Conservation (phyloP, 495 filamentous ascomycete genomes). For the Monascus purpureus region DNA sequence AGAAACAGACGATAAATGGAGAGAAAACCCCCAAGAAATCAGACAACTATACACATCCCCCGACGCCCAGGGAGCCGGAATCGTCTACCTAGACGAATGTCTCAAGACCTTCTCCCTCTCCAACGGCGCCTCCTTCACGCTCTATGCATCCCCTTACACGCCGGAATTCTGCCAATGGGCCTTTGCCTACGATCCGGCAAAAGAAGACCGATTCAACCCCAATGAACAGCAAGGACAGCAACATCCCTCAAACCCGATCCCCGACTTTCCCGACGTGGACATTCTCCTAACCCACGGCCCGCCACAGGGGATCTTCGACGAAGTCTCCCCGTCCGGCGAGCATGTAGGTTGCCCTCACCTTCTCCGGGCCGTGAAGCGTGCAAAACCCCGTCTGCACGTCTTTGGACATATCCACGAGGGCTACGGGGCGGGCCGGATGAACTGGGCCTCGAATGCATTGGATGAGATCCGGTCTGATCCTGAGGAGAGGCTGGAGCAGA, state of each 20-base stretch:
- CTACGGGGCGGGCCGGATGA: conserved; percentile 50
- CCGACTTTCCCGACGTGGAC: conserved; percentile 36
- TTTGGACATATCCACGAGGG: conserved; percentile 57
- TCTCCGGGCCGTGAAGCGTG: conserved; percentile 25
- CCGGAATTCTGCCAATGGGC: conserved; percentile 46
- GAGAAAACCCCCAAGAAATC: conserved; percentile 13
- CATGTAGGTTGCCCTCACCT: conserved; percentile 37
- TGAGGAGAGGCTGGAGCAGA: conserved; percentile 25
- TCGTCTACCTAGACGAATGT: conserved; percentile 58
- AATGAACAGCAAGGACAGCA: too few species aligned
- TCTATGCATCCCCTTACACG: conserved; percentile 60
- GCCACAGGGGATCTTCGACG: conserved; percentile 45
- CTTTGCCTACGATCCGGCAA: conserved; percentile 41
- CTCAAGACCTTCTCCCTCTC: conserved; percentile 35
- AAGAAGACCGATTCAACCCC: conserved; percentile 41
- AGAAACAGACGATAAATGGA: conserved; percentile 4
- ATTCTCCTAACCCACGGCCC: conserved; percentile 67
- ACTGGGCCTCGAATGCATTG: conserved; percentile 27
- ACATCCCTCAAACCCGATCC: conserved; percentile 36
- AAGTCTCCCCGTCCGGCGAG: conserved; percentile 9
- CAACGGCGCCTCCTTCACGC: conserved; percentile 43
- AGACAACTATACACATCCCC: conserved; percentile 34
- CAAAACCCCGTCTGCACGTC: conserved; percentile 37
- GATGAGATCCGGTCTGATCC: conserved; percentile 18
- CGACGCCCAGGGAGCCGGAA: conserved; percentile 32